Evolutionary conservation across 1,284 basidiomycete species (phyloP).

Genomic region (Marasmius sp.): DNA sequence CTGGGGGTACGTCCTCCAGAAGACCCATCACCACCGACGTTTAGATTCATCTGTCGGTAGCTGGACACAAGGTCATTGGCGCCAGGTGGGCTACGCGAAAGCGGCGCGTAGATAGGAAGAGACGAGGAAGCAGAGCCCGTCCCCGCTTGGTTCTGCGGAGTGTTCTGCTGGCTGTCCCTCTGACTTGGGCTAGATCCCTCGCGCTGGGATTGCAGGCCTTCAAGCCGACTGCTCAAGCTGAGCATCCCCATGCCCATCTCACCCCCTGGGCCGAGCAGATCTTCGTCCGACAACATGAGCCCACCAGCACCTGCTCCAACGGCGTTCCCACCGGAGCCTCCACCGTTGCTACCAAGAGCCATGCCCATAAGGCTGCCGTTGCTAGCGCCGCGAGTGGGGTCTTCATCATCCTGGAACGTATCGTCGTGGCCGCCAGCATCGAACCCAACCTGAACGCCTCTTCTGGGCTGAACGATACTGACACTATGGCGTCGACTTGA

Average conservation of each 20-base stretch:
- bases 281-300: conserved; percentile 75
- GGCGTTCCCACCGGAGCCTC: conserved; percentile 15
- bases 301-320: conserved; percentile 41
- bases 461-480: conserved; percentile 76
- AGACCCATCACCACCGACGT: conserved; percentile 18
- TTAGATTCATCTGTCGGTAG: background rate
- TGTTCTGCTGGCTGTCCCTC: conserved; percentile 3
- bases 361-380: background rate
- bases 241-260: conserved; percentile 24
- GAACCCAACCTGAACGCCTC: conserved; percentile 67
- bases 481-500: conserved; percentile 86
- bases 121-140: background rate
- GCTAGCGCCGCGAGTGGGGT: background rate
- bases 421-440: conserved; percentile 55
- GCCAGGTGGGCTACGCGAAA: conserved; percentile 58
- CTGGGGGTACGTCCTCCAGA: conserved; percentile 17
- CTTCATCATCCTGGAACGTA: conserved; percentile 34
- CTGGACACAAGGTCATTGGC: conserved; percentile 52
- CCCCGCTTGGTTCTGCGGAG: background rate
- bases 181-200: conserved; percentile 4
- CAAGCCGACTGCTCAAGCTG: background rate
- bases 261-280: conserved; percentile 57
- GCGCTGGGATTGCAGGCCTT: conserved; percentile 6
- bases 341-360: background rate
- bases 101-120: conserved; percentile 69